These are phyloP conservation scores for Anthracocystis panici-leucophaei DNA, from an alignment of 1,284 basidiomycete genomes.

Conservation along the genomic window DNA sequence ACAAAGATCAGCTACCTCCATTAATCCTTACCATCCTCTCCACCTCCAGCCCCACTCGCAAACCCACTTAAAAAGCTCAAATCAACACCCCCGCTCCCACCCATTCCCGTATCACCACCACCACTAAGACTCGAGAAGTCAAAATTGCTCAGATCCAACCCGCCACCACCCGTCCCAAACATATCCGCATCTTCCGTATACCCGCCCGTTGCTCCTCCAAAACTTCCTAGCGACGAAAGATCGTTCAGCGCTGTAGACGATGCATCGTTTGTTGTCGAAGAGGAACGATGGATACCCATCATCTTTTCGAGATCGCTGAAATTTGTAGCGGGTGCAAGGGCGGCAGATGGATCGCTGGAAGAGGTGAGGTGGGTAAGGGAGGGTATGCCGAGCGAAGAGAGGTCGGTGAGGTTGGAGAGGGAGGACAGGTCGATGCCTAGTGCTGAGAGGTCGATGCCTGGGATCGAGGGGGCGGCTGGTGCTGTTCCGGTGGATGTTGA, in stretches of 20 bases:
- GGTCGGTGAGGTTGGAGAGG: slow-evolving; percentile 26
- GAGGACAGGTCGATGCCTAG: slow-evolving; percentile 42
- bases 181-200: slow-evolving; percentile 26
- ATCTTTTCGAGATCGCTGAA: slow-evolving; percentile 44
- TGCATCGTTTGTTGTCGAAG: slow-evolving; percentile 1
- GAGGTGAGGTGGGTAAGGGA: slow-evolving; percentile 7
- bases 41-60: slow-evolving; percentile 30
- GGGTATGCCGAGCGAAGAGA: slow-evolving; percentile 41
- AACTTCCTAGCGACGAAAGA: slow-evolving; percentile 25
- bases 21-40: slow-evolving; percentile 61
- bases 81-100: slow-evolving; percentile 66
- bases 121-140: slow-evolving; percentile 40
- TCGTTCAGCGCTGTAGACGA: slow-evolving; percentile 2
- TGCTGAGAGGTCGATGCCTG: slow-evolving; percentile 36
- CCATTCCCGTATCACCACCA: slow-evolving; percentile 65
- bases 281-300: slow-evolving; percentile 45
- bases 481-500: not conserved
- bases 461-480: slow-evolving; percentile 8
- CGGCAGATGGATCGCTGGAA: slow-evolving; percentile 1
- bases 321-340: slow-evolving; percentile 21
- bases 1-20: slow-evolving; percentile 33
- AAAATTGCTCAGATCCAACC: slow-evolving; percentile 45
- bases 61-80: slow-evolving; percentile 68
- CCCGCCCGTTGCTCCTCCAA: slow-evolving; percentile 5
- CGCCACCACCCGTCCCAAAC: slow-evolving; percentile 24